phyloP scores from a whole-genome alignment of 176 grass and related monocot genomes.

The Carex scoparia region DNA sequence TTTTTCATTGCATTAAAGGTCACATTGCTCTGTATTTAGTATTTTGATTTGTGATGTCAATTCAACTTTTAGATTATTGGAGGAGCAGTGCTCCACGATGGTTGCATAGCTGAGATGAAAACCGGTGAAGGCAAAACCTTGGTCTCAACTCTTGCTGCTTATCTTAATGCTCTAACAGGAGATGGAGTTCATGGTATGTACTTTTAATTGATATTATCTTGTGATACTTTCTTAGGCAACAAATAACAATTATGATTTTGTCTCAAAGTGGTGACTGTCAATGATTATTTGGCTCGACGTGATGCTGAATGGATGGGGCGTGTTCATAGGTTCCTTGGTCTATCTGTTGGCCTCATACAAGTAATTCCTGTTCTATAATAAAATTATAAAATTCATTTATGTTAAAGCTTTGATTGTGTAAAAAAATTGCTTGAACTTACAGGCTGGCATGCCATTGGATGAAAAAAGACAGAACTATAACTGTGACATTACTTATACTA shows the following conservation, averaged over 20 bases:
- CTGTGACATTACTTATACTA: conserved; percentile 94
- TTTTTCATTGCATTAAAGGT: conserved; percentile 14
- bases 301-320: conserved; percentile 99
- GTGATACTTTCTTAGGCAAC: background rate
- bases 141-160: conserved; percentile 76
- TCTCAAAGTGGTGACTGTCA: conserved; percentile 89
- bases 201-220: background rate
- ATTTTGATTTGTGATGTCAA: background rate
- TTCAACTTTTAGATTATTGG: conserved; percentile 64
- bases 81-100: conserved; percentile 89
- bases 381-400: conserved; percentile 7
- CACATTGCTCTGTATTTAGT: background rate
- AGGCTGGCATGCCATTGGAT: conserved; percentile 57
- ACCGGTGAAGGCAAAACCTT: conserved; percentile 92
- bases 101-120: conserved; percentile 99
- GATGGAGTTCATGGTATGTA: conserved; percentile 84
- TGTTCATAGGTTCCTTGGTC: conserved; percentile 89
- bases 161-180: conserved; percentile 80
- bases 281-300: conserved; percentile 94
- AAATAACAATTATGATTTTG: background rate
- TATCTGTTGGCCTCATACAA: conserved; percentile 86
- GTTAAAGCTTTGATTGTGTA: conserved; percentile 7
- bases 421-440: conserved; percentile 32
- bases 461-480: conserved; percentile 81
- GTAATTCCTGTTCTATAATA: conserved; percentile 41